Evolutionary conservation across 2,329 filamentous ascomycete species (phyloP).

Genomic region (Alternaria hordeiaustralica): DNA sequence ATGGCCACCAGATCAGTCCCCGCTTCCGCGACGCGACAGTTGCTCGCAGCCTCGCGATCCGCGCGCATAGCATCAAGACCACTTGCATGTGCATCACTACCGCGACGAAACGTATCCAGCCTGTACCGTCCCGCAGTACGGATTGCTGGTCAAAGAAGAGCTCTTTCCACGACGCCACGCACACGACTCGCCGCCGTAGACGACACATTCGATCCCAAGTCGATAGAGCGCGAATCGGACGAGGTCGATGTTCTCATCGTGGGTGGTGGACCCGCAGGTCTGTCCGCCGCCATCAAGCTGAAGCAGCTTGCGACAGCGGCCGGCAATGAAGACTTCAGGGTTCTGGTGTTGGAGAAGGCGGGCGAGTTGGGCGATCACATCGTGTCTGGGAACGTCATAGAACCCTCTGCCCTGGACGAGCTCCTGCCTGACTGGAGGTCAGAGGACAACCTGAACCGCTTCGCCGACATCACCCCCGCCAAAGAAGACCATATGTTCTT

Average conservation of each 20-base stretch:
- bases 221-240: slow-evolving; percentile 85
- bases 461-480: slow-evolving; percentile 85
- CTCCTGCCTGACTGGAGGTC: slow-evolving; percentile 92
- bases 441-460: slow-evolving; percentile 85
- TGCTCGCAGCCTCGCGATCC: slow-evolving; percentile 30
- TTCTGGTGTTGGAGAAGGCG: slow-evolving; percentile 91
- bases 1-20: slow-evolving; percentile 44
- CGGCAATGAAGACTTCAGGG: slow-evolving; percentile 94
- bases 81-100: slow-evolving; percentile 25
- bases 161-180: slow-evolving; percentile 43
- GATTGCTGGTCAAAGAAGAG: slow-evolving; percentile 47
- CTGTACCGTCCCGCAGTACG: slow-evolving; percentile 42
- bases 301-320: slow-evolving; percentile 95
- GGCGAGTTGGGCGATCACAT: slow-evolving; percentile 95
- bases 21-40: slow-evolving; percentile 34
- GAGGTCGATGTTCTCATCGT: slow-evolving; percentile 97
- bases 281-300: slow-evolving; percentile 89
- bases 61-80: slow-evolving; percentile 24
- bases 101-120: slow-evolving; percentile 21
- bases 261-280: slow-evolving; percentile 91
- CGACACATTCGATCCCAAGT: slow-evolving; percentile 52
- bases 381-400: slow-evolving; percentile 91
- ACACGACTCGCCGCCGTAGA: slow-evolving; percentile 46
- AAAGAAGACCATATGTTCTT: slow-evolving; percentile 90
- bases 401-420: slow-evolving; percentile 87